Evolutionary conservation across 768 basidiomycete genomes (phyloP).

Genomic region (Lentinus brumalis): DNA sequence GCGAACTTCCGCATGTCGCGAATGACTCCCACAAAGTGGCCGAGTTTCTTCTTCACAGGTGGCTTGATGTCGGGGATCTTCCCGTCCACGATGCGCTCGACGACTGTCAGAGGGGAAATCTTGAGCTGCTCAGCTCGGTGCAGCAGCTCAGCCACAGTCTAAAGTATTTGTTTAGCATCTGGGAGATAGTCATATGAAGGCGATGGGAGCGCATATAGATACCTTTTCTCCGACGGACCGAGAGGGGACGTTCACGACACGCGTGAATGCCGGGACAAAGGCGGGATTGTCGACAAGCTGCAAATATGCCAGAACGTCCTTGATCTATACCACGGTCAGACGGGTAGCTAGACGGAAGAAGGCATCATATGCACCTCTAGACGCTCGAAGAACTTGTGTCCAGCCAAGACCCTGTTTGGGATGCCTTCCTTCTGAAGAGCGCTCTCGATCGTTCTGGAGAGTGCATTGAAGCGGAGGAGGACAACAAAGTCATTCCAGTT

Average conservation of each 20-base stretch:
- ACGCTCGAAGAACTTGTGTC: conserved; percentile 87
- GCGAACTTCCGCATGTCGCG: conserved; percentile 54
- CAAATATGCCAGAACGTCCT: conserved; percentile 80
- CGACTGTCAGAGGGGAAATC: conserved; percentile 56
- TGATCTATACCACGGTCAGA: conserved; percentile 49
- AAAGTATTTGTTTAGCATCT: background rate
- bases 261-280: conserved; percentile 65
- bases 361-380: conserved; percentile 52
- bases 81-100: conserved; percentile 65
- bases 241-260: conserved; percentile 73
- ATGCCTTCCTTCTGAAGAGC: conserved; percentile 80
- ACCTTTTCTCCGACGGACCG: conserved; percentile 83
- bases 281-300: conserved; percentile 78
- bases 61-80: conserved; percentile 66
- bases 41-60: conserved; percentile 62
- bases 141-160: conserved; percentile 66
- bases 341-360: background rate
- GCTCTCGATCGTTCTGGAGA: conserved; percentile 74
- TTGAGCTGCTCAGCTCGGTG: conserved; percentile 52
- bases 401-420: conserved; percentile 73
- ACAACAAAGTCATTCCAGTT: conserved; percentile 79
- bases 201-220: background rate
- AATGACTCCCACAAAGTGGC: conserved; percentile 59
- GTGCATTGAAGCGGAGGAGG: conserved; percentile 81
- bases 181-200: background rate